Base-by-base conservation (phyloP, 2,329 filamentous ascomycete species). In the Exutisphaerella laricina region DNA sequence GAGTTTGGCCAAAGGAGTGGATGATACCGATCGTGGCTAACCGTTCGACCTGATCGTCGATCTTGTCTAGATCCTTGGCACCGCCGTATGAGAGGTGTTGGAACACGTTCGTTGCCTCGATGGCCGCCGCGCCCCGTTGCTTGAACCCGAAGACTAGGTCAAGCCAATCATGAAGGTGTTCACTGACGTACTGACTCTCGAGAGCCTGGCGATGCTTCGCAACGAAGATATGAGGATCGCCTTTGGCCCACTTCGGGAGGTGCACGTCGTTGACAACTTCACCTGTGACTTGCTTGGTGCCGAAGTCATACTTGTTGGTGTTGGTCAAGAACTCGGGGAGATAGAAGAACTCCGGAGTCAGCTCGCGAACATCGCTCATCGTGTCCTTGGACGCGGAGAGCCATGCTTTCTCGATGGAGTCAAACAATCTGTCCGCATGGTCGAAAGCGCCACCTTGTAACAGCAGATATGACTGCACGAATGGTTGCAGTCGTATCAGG, bases 1-100 rank as follows among this genome's bases (percentile, higher is more conserved):
- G 92, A 1, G 94, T 98, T 64, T 98, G 92, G 0, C 92, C 92
- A 64, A 98, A 98, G 57, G 97, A 97, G 66, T 98, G 90, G 56
- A 98, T 97, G 54, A 96, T 94, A 23, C 88, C 88, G 41, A 95
- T 96, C 0, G 88, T 90, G 4, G 90, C 86, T 5, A 88, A 73
- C 31, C 88, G 78, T 64, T 97, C 89, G 43, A 90, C 80, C 0
- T 86, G 84, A 60, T 97, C 90, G 5, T 83, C 80, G 47, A 98
- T 97, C 39, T 81, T 82, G 63, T 98, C 92, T 4, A 98, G 71
- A 62, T 98, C 87, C 51, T 86, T 94, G 2, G 90, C 88, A 5
- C 92, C 94, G 48, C 89, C 85, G 60, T 98, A 98, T 0, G 90
- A 97, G 14, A 96, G 75, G 62, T 94, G 87, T 53, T 97, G 90